These are phyloP conservation scores for Tetradesmus obliquus DNA, from an alignment of 139 green algal species.

Conservation along the genomic window DNA sequence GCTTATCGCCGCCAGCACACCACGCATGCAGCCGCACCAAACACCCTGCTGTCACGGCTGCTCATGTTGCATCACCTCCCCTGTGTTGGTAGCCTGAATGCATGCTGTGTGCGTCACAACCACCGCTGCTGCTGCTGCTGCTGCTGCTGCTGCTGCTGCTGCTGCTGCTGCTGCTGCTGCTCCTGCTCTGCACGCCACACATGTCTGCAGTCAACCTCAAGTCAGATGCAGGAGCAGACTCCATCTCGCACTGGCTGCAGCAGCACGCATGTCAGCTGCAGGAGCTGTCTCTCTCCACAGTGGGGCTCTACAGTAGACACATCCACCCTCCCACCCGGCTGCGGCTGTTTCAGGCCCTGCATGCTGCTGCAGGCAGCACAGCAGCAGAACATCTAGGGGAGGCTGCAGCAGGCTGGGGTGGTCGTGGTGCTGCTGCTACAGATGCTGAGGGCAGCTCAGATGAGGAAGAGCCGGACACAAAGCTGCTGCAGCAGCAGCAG, in stretches of 20 bases:
- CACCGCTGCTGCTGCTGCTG: neutral
- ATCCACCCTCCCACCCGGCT: neutral
- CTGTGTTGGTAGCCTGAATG: too few relatives aligned
- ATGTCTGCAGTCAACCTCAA: neutral
- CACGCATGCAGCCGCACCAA: too few relatives aligned
- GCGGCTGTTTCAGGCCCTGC: slow-evolving; percentile 14
- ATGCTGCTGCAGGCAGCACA: slow-evolving; percentile 32
- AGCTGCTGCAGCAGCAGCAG: slow-evolving; percentile 8
- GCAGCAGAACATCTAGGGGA: neutral
- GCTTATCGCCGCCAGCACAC: too few relatives aligned
- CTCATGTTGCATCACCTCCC: too few relatives aligned
- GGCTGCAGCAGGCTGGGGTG: neutral
- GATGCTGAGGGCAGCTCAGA: neutral
- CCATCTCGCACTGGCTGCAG: neutral
- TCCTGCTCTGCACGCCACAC: neutral
- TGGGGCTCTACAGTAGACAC: neutral
- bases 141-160: neutral
- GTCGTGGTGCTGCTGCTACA: neutral
- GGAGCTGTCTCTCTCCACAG: neutral
- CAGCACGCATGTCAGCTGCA: neutral
- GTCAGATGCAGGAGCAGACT: neutral
- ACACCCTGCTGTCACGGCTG: too few relatives aligned
- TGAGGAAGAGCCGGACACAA: neutral
- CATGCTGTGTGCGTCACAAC: too few relatives aligned
- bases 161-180: neutral